Evolutionary conservation across 2,329 filamentous ascomycete genomes (phyloP), one percentile per base, ranked within the genome.

Genomic region (Claviceps sp.): DNA sequence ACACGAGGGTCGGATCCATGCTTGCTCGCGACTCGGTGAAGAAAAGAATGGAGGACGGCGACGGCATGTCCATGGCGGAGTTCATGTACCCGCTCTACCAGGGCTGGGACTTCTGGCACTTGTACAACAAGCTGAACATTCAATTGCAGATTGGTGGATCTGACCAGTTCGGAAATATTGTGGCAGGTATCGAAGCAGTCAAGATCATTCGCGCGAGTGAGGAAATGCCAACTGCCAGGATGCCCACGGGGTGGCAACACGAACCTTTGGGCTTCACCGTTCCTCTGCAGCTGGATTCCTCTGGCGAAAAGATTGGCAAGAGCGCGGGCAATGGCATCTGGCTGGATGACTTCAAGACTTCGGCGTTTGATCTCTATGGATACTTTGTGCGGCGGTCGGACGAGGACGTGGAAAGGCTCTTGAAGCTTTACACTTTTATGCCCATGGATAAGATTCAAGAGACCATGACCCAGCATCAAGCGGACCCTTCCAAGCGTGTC

Each of bases 141-240:
- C 84, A 90, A 62, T 78, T 97, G 64, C 89, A 98, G 68, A 87
- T 98, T 50, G 93, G 93, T 53, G 93, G 93, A 40, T 89, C 89
- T 6, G 93, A 98, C 64, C 93, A 98, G 69, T 97, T 85, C 64
- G 93, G 93, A 56, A 98, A 98, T 68, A 97, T 98, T 57, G 78
- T 94, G 29, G 83, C 90, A 13, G 93, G 93, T 47, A 84, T 93
- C 62, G 88, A 96, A 54, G 80, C 86, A 2, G 78, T 97, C 60
- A 91, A 90, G 66, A 75, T 83, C 51, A 82, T 91, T 44, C 78
- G 83, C 50, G 76, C 77, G 43, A 71, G 67, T 47, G 75, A 83
- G 53, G 71, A 76, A 37, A 64, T 78, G 46, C 71, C 71, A 1
- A 52, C 60, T 4, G 43, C 59, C 37, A 65, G 57, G 57, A 64